Evolutionary conservation across 202 grass and related monocot genomes (phyloP), one percentile per base, ranked within the genome.

Genomic region (Hordeum pubiflorum): DNA sequence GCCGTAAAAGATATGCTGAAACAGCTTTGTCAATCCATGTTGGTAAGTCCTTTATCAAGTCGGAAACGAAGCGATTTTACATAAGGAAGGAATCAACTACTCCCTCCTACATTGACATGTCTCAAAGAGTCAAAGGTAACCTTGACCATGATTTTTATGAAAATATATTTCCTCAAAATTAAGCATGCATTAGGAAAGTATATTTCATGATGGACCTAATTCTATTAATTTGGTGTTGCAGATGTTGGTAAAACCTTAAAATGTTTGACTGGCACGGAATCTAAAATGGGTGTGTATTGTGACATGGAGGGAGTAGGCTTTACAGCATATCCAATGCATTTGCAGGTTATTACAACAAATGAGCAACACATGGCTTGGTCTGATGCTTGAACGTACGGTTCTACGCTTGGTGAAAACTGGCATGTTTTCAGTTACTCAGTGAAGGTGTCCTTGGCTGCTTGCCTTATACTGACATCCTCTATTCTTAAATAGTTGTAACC

Each of bases 351-450:
- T 46, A 63, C 15, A 29, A 44, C 13, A 67, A 33, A n/a, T 60
- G 26, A 72, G 11, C 15, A 74, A 39, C 38, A 79, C 44, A 37
- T 72, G 38, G 37, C 46, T 65, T 32, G 37, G 58, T 59, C 23
- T 74, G 26, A 73, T 74, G 58, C 52, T 67, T 62, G 39, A 52
- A 50, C 14, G 44, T 6, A 29, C 24, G 33, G 57, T 67, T 27
- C 36, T 43, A 44, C 57, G 72, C 77, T 74, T 65, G 29, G 15
- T 80, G n/a, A 58, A 63, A 46, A 76, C 21, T 79, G 37, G 40
- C 37, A 36, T 34, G 32, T 50, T 59, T 37, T 52, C 27, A 52
- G 31, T 18, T 29, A 8, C 12, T 27, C 10, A 69, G 75, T 46
- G 14, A 44, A 17, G 20, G 57, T 48, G 36, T 50, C 68, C 23